These are phyloP conservation scores for Rhizopogon vesiculosus DNA, from an alignment of 768 basidiomycete genomes.

Conservation along the genomic window DNA sequence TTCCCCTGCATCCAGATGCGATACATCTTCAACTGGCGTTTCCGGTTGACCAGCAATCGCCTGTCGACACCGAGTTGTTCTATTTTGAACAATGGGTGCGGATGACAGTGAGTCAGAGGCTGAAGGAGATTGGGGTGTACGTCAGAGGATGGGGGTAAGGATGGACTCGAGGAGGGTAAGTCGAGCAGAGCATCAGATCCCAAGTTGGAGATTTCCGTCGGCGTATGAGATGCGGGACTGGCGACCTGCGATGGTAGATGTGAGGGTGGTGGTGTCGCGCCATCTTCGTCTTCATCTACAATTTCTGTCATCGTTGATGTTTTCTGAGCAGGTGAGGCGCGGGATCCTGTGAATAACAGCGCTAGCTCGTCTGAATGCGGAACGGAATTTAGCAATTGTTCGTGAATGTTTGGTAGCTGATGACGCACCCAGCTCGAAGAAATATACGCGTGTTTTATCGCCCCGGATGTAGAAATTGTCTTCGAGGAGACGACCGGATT, in stretches of 20 bases:
- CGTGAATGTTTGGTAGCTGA: background rate
- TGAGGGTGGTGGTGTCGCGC: background rate
- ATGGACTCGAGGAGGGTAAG: background rate
- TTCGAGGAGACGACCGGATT: conserved; percentile 77
- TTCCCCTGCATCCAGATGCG: conserved; percentile 92
- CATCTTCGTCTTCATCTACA: conserved; percentile 27
- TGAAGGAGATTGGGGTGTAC: conserved; percentile 33
- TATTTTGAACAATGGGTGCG: conserved; percentile 69
- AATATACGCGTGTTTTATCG: conserved; percentile 96
- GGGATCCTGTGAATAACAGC: conserved; percentile 69
- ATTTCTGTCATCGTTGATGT: conserved; percentile 28
- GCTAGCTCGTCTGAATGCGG: conserved; percentile 64
- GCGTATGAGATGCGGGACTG: conserved; percentile 6
- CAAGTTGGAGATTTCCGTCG: conserved; percentile 1
- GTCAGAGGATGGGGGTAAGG: conserved; percentile 12
- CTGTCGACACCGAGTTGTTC: conserved; percentile 88
- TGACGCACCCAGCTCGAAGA: conserved; percentile 77
- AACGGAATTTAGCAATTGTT: background rate
- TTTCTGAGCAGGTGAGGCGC: conserved; percentile 29
- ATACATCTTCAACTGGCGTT: conserved; percentile 95
- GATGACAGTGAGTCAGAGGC: conserved; percentile 18
- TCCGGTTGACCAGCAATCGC: conserved; percentile 87
- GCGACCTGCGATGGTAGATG: background rate
- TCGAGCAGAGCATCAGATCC: background rate
- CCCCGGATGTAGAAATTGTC: conserved; percentile 96